Percentiles rank a stretch among this genome's conserved stretches.
Conservation (phyloP, 768 basidiomycete genomes). For the Tricholoma matsutake region DNA sequence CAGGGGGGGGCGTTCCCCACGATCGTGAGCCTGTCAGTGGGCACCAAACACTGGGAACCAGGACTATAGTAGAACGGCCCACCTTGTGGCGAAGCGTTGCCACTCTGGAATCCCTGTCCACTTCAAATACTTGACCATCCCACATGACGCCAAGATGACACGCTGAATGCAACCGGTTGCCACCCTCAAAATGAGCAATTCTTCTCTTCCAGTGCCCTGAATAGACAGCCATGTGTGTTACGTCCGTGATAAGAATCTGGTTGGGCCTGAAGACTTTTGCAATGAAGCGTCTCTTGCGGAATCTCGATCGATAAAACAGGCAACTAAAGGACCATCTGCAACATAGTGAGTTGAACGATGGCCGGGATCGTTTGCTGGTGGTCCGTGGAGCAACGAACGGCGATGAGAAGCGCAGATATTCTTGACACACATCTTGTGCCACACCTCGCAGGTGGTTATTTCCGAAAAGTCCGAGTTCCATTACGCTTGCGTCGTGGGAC, state of each 20-base stretch:
- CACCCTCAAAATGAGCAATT: not conserved
- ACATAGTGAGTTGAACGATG: not conserved
- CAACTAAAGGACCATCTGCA: not conserved
- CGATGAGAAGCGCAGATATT: not conserved
- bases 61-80: not conserved
- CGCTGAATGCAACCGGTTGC: not conserved
- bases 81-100: not conserved
- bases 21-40: not conserved
- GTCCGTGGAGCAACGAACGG: not conserved
- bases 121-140: not conserved
- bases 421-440: not conserved
- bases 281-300: not conserved
- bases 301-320: not conserved
- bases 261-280: not conserved
- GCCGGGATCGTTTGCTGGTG: not conserved
- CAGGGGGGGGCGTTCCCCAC: not conserved
- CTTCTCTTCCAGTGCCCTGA: not conserved
- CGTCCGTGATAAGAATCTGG: not conserved
- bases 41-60: not conserved
- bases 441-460: not conserved
- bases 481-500: slow-evolving; percentile 1
- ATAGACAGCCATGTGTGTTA: not conserved
- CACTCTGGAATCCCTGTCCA: not conserved
- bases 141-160: not conserved
- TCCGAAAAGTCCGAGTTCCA: not conserved